A percentile compares a stretch with the other conserved stretches of the same genome.
These are phyloP conservation scores for Oryza coarctata DNA, from an alignment of 176 grass and related monocot genomes.

Conservation along the genomic window DNA sequence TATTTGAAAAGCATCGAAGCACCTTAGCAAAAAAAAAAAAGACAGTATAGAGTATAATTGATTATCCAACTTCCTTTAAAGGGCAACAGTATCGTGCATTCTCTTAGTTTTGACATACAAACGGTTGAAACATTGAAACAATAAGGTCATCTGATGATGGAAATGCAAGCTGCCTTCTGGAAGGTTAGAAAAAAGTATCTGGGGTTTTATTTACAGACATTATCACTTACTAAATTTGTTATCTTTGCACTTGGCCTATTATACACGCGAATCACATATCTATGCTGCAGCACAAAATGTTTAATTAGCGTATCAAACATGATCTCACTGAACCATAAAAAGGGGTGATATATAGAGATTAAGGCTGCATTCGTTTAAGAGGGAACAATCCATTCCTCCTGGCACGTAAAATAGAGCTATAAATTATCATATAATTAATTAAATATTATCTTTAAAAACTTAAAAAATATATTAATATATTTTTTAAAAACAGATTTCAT, in stretches of 20 bases:
- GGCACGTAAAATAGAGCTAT: too few relatives aligned
- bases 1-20: slow-evolving; percentile 3
- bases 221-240: not conserved
- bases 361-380: too few relatives aligned
- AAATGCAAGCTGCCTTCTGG: not conserved
- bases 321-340: not conserved
- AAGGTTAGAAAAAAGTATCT: not conserved
- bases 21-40: not conserved
- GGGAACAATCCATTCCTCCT: too few relatives aligned
- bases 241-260: not conserved
- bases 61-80: not conserved
- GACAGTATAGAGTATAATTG: not conserved
- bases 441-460: too few relatives aligned
- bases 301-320: not conserved
- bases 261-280: too few relatives aligned
- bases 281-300: not conserved
- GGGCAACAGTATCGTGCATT: not conserved
- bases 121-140: not conserved
- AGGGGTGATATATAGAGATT: not conserved
- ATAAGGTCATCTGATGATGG: not conserved
- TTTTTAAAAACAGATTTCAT: too few relatives aligned
- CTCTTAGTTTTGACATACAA: slow-evolving; percentile 6
- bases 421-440: too few relatives aligned
- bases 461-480: too few relatives aligned
- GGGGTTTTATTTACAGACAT: not conserved